Base-by-base conservation (phyloP, 176 grass and related monocot genomes). In the Miscanthus lutarioriparius region DNA sequence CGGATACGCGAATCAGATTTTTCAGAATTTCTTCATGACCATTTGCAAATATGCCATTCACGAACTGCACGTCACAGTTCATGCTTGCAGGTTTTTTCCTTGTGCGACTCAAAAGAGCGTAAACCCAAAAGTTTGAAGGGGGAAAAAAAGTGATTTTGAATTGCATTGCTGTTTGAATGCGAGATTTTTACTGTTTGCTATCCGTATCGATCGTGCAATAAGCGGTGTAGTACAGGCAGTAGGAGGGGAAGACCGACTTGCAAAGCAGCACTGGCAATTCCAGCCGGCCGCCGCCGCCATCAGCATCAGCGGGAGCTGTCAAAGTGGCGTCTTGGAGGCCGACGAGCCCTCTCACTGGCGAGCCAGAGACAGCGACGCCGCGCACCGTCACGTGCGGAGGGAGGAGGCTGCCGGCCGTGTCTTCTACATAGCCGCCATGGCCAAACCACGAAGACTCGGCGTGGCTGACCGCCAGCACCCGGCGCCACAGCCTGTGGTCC, bases 201-300 rank as follows among this genome's bases (percentile, higher is more conserved):
- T 49, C 28, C 8, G 3, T 20, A 25, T 83, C 73, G 16, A 70
- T 39, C 0, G 38, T 82, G 72, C 79, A 87, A 77, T 83, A 67
- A 8, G 51, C 86, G 13, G 64, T 61, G 51, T 77, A 87, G 80
- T 77, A 63, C 7, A 77, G 22, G 51, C 64, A 77, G 40, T 87
- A 82, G 49, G 72, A 76, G 61, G 86, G 72, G 72, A 87, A 87
- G 27, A 87, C 16, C 10, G 49, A 63, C 20, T 82, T 82, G 86
- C 64, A 70, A 49, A 87, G 27, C 48, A 82, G 64, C 64, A 77
- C 49, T 2, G 72, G 48, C 47, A 87, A 47, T 20, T 87, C 85
- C 37, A 5, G 38, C 12, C 25, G 35, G n/a, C 48, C 7, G 23
- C 6, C 4, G 27, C 54, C 47, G 14, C 32, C 10, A 19, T 69